Evolutionary conservation across 306 rosid species (phyloP).

Genomic region (Senna siamea): DNA sequence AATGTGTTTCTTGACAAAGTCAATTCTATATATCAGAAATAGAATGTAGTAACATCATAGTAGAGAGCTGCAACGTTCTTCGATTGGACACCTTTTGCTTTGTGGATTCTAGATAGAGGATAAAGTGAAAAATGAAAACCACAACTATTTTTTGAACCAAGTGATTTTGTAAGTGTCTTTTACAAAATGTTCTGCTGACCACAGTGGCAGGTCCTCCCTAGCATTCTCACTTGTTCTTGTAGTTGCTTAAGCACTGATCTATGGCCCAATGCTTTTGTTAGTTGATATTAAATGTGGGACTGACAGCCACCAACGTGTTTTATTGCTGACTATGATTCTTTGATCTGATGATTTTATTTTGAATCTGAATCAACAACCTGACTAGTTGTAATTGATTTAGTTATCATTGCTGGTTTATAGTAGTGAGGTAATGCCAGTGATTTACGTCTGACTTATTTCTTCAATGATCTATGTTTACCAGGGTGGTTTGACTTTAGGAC

Average conservation of each 20-base stretch:
- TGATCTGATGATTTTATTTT: background rate
- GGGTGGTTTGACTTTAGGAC: slow-evolving; percentile 74
- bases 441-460: slow-evolving; percentile 24
- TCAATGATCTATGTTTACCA: slow-evolving; percentile 38
- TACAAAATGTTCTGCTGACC: background rate
- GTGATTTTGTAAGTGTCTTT: background rate
- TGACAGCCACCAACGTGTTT: background rate
- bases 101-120: background rate
- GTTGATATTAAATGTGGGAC: background rate
- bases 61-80: background rate
- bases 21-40: background rate
- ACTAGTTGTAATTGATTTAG: background rate
- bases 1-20: background rate
- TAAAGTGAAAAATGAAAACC: background rate
- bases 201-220: background rate
- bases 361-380: background rate
- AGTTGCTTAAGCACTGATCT: too few species aligned
- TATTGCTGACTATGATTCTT: background rate
- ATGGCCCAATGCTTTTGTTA: too few species aligned
- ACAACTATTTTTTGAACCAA: background rate
- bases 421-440: background rate
- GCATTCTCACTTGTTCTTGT: background rate
- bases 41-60: background rate
- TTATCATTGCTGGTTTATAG: background rate
- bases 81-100: slow-evolving; percentile 6